Percentiles rank a stretch among this genome's conserved stretches.
These are phyloP conservation scores for Cryptosporidium sp. DNA, from an alignment of 169 alveolate genomes.

Conservation along the genomic window DNA sequence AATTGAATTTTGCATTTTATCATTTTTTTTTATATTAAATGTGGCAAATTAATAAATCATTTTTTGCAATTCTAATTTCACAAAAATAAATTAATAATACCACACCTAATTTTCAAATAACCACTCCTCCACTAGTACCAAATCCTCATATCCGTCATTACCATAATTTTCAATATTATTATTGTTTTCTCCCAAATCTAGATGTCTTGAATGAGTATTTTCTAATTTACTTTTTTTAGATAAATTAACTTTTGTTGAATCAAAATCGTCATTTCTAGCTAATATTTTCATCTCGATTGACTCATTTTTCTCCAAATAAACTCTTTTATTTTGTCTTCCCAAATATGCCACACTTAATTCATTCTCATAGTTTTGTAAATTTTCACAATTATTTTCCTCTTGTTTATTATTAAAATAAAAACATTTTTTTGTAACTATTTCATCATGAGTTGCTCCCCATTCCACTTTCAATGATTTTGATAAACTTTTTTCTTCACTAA, in stretches of 20 bases:
- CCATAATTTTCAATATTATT: background rate
- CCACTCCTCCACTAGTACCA: conserved; percentile 19
- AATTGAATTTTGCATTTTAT: background rate
- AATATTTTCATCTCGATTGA: background rate
- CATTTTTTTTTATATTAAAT: conserved; percentile 1
- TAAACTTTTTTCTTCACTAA: background rate
- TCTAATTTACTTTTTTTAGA: conserved; percentile 10
- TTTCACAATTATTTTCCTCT: background rate
- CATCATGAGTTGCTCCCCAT: conserved; percentile 30
- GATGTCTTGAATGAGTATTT: background rate
- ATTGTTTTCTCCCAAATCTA: background rate
- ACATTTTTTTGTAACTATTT: conserved; percentile 6
- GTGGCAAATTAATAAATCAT: background rate
- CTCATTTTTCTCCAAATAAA: conserved; percentile 1
- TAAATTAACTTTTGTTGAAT: conserved; percentile 14
- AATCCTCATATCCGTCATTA: background rate
- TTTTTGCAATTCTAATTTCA: background rate
- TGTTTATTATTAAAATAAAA: too few relatives aligned
- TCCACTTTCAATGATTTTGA: conserved; percentile 26
- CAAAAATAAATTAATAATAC: background rate
- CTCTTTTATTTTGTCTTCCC: conserved; percentile 42
- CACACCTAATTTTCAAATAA: conserved; percentile 54
- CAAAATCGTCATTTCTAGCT: background rate
- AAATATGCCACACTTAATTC: conserved; percentile 64
- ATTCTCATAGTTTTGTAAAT: conserved; percentile 8